These are phyloP conservation scores for Obba rivulosa DNA, from an alignment of 768 basidiomycete genomes.

Conservation along the genomic window DNA sequence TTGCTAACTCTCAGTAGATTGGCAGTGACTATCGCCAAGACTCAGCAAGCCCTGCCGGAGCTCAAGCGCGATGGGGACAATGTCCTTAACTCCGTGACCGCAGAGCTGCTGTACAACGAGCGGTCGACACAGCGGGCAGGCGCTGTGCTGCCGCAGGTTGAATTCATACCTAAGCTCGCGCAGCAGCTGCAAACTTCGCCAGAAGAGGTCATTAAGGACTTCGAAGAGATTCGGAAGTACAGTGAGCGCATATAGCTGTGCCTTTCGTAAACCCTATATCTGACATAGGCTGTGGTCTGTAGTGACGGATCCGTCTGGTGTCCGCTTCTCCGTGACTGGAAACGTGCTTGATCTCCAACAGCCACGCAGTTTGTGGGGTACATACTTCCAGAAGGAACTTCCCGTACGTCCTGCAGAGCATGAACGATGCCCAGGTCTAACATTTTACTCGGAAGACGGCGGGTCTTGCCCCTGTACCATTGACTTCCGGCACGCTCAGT, in stretches of 20 bases:
- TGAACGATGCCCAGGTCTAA: neutral
- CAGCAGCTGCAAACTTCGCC: constrained; percentile 71
- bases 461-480: constrained; percentile 59
- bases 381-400: constrained; percentile 58
- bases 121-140: constrained; percentile 64
- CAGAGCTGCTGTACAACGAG: constrained; percentile 60
- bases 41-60: constrained; percentile 85
- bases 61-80: constrained; percentile 85
- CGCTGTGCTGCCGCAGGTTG: constrained; percentile 66
- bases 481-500: constrained; percentile 66
- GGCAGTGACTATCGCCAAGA: constrained; percentile 79
- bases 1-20: constrained; percentile 41
- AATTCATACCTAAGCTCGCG: constrained; percentile 73
- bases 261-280: neutral
- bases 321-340: constrained; percentile 90
- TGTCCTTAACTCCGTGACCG: constrained; percentile 69
- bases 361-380: constrained; percentile 71
- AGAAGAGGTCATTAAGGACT: constrained; percentile 61
- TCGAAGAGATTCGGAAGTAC: constrained; percentile 66
- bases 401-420: constrained; percentile 38
- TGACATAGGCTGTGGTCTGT: neutral
- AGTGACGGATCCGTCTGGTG: constrained; percentile 81
- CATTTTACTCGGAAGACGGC: constrained; percentile 33
- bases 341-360: constrained; percentile 64
- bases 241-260: constrained; percentile 44